Evolutionary conservation across 441 rosid species (phyloP).

Genomic region (Bruguiera hainesii): DNA sequence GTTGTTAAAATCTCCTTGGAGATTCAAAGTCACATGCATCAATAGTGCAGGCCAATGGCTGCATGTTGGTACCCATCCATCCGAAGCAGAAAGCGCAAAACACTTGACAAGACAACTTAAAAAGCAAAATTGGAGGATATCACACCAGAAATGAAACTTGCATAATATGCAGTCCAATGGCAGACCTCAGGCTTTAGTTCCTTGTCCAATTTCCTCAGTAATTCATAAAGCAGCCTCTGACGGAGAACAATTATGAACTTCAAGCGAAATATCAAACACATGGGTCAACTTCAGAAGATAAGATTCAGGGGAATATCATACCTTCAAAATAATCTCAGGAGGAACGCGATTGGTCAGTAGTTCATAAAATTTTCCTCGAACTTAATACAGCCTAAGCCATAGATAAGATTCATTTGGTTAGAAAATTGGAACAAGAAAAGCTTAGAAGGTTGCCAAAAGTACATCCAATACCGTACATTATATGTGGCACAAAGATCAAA

Average conservation of each 20-base stretch:
- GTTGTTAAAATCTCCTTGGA: too few species aligned
- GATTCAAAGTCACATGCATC: too few species aligned
- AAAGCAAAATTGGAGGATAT: background rate
- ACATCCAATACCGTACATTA: background rate
- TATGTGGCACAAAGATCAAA: conserved; percentile 12
- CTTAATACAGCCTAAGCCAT: conserved; percentile 64
- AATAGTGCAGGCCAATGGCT: too few species aligned
- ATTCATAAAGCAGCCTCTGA: conserved; percentile 75
- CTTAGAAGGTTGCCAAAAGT: background rate
- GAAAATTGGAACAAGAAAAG: conserved; percentile 12
- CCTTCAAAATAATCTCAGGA: conserved; percentile 80
- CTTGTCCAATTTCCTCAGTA: conserved; percentile 77
- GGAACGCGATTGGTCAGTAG: conserved; percentile 83
- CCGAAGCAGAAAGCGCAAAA: background rate
- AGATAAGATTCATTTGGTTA: conserved; percentile 13
- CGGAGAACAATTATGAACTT: conserved; percentile 13
- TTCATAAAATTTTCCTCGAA: conserved; percentile 85
- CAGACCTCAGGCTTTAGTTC: conserved; percentile 90
- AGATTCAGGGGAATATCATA: conserved; percentile 17
- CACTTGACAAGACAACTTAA: background rate
- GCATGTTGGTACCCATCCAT: too few species aligned
- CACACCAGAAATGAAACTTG: conserved; percentile 32
- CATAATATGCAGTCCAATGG: conserved; percentile 95
- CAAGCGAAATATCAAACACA: conserved; percentile 2
- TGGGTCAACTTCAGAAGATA: background rate